Base-by-base conservation (phyloP, 2,329 filamentous ascomycete genomes). In the Alternaria gansuensis region DNA sequence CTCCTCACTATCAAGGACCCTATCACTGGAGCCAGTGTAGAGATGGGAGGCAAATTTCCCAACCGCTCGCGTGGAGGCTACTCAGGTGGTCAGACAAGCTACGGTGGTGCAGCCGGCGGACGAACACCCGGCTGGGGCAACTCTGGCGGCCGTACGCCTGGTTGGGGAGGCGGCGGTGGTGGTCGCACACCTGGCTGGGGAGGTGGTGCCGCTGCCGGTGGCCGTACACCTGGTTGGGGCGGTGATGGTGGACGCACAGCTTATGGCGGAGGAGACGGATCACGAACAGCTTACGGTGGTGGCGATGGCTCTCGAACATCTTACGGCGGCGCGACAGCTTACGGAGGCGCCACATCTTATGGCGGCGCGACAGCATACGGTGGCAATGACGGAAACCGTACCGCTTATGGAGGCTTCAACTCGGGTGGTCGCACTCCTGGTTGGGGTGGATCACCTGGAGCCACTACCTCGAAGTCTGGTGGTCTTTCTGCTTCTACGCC, bases 1-100 rank as follows among this genome's bases (percentile, higher is more conserved):
- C 87, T 90, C 57, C 81, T 99, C n/a, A 87, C 86, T 24, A 90
- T 96, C 79, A 93, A 94, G 77, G 94, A 99, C 63, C 82, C 85
- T 62, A 79, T 90, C 54, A 94, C 90, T 4, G 93, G 93, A 44
- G 86, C 88, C 55, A 85, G 85, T n/a, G 90, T 96, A 62, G 90
- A 93, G 65, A 87, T 83, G 45, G 69, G 69, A 26, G 69, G 70
- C 51, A 76, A 68, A 46, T 77, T 77, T 58, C 69, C 74, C 7
- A 74, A 74, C 60, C 72, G 75, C 43, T 70, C 73, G 8, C 73
- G 74, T 56, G 79, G 77, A 46, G 71, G 71, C 14, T 83, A 80
- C 63, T 53, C 68, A 23, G 73, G 75, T 34, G 63, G 64, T 26
- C 70, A 70, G 14, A 69, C 72, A 28, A 66, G 75, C 74, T 75